Evolutionary conservation across 2,329 filamentous ascomycete genomes (phyloP).

Genomic region (Penicillium sp.): DNA sequence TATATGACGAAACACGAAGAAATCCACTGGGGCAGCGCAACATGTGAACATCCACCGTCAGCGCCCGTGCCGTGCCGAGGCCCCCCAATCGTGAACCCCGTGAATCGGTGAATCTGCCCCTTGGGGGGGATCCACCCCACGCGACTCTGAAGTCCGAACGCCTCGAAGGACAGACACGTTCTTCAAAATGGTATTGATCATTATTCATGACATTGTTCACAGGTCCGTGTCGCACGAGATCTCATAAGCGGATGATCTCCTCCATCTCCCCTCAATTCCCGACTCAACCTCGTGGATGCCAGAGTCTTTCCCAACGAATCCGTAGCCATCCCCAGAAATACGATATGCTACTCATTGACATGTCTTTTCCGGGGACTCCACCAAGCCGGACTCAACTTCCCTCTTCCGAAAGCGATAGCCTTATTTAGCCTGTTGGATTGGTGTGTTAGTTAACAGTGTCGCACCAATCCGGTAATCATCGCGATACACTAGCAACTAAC

Average conservation of each 20-base stretch:
- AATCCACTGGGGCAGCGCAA: constrained; percentile 10
- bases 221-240: not conserved
- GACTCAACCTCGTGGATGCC: not conserved
- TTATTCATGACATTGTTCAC: not conserved
- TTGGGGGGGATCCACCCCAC: not conserved
- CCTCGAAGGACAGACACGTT: not conserved
- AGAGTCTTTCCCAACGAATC: not conserved
- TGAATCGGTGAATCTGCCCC: not conserved
- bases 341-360: not conserved
- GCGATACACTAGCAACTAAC: constrained; percentile 6
- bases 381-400: constrained; percentile 1
- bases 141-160: not conserved
- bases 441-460: constrained; percentile 3
- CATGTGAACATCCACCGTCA: constrained; percentile 28
- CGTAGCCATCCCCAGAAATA: not conserved
- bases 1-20: constrained; percentile 24
- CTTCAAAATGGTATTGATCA: not conserved
- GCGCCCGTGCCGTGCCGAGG: constrained; percentile 20
- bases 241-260: not conserved
- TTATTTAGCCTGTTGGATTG: not conserved
- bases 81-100: constrained; percentile 11
- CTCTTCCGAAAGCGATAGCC: not conserved
- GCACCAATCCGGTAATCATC: constrained; percentile 21
- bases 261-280: not conserved
- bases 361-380: not conserved